Base-by-base conservation (phyloP, 768 basidiomycete genomes). In the Collybiopsis luxurians region DNA sequence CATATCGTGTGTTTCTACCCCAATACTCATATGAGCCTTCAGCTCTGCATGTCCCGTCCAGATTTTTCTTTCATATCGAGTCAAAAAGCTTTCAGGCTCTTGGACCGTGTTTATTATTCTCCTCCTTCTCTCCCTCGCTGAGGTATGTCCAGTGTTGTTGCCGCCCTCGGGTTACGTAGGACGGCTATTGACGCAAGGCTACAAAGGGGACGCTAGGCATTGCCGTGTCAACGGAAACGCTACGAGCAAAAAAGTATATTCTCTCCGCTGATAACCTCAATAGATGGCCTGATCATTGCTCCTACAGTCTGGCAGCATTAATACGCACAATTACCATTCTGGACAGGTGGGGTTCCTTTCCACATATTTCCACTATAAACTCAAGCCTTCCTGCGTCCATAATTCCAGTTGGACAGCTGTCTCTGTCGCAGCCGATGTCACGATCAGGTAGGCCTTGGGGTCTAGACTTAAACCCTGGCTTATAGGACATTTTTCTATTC, bases 21-120 rank as follows among this genome's bases (percentile, higher is more conserved):
- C 11, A 24, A 11, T 24, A 17, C 13, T 31, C 31, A 26, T 19
- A 17, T 15, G 17, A n/a, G n/a, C n/a, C n/a, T n/a, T n/a, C 31
- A 61, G 60, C 23, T 61, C 60, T 10, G 45, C 60, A 2, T 48
- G 55, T 48, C 60, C 60, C 4, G 55, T 61, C n/a, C 60, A 61
- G 34, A 1, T 40, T n/a, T 61, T 54, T 40, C 46, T 58, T 3
- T 15, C 30, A 2, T 39, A 19, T 2, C 30, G 57, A 5, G 31
- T 34, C 31, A 34, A 34, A 34, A 34, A 34, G 31, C 31, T 34
- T 34, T 34, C 31, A 34, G 11, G 60, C 57, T 60, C 60, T 19
- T 27, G 42, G 10, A 28, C 13, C 30, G n/a, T 55, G 23, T 50
- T 19, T 23, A 53, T 19, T 13, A 1, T 55, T 10, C 60, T 43